Percentiles rank a stretch among this genome's conserved stretches.
Conservation (phyloP, 176 grass and related monocot species). For the Triticum turgidum region DNA sequence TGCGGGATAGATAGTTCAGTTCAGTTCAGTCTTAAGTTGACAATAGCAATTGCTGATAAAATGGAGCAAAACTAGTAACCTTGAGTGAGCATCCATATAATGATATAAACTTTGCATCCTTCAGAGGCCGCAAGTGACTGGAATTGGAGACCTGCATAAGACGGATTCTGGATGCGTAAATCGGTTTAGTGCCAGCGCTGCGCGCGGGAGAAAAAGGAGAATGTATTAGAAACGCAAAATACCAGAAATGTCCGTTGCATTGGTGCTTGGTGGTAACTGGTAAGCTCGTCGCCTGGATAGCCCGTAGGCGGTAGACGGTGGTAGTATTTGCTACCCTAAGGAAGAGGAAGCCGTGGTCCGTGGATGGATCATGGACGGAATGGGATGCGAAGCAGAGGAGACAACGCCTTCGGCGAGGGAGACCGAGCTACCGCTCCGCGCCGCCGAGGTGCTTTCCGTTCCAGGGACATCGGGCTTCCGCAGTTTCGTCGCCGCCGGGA, state of each 20-base stretch:
- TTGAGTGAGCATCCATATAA: background rate
- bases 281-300: background rate
- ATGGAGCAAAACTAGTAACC: background rate
- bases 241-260: too few species aligned
- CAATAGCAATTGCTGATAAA: background rate
- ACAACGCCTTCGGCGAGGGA: background rate
- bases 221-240: too few species aligned
- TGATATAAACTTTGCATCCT: too few species aligned
- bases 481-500: too few species aligned
- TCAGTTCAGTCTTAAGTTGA: background rate
- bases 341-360: too few species aligned
- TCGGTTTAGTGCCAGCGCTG: background rate
- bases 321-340: too few species aligned
- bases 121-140: too few species aligned
- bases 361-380: too few species aligned
- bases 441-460: background rate
- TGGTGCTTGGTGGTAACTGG: too few species aligned
- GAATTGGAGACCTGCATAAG: too few species aligned
- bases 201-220: background rate
- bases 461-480: background rate
- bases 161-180: too few species aligned
- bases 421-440: background rate
- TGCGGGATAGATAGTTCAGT: background rate
- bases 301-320: too few species aligned
- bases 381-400: background rate